phyloP scores from a whole-genome alignment of 805 yeast genomes.

The Starmera caribaea region DNA sequence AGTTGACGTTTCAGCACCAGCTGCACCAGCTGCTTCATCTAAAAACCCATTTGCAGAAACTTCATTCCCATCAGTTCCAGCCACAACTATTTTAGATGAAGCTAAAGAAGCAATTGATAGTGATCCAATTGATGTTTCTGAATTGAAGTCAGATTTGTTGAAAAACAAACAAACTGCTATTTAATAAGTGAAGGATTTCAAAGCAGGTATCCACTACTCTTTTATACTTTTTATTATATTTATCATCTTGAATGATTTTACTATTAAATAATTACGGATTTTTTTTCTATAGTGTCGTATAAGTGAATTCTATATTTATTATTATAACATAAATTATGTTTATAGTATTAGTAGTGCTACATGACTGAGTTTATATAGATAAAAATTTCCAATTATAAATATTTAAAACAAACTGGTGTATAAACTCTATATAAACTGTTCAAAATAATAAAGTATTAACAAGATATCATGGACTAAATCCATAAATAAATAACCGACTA shows the following conservation, averaged over 20 bases:
- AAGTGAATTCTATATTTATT: background rate
- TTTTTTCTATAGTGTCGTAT: background rate
- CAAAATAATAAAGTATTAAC: no score
- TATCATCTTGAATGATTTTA: background rate
- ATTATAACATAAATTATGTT: no score
- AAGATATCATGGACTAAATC: no score
- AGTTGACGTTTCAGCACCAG: conserved; percentile 30
- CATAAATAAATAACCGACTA: no score
- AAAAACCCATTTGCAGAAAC: conserved; percentile 17
- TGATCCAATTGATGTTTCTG: conserved; percentile 16
- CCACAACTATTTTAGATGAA: conserved; percentile 9
- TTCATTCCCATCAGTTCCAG: conserved; percentile 26
- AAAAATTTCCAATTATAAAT: no score
- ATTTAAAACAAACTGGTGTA: background rate
- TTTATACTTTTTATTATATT: background rate
- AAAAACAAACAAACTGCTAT: conserved; percentile 19
- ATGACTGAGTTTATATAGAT: no score
- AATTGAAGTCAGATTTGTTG: conserved; percentile 23
- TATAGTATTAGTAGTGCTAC: no score
- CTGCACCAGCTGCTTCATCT: conserved; percentile 10
- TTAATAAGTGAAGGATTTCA: background rate
- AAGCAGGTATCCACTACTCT: background rate
- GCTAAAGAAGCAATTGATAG: conserved; percentile 3
- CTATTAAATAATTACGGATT: background rate
- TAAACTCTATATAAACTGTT: background rate